Percentiles rank a stretch among this genome's conserved stretches.
Evolutionary conservation across 78 protist species (phyloP).

Genomic region (Monocercomonoides exilis): DNA sequence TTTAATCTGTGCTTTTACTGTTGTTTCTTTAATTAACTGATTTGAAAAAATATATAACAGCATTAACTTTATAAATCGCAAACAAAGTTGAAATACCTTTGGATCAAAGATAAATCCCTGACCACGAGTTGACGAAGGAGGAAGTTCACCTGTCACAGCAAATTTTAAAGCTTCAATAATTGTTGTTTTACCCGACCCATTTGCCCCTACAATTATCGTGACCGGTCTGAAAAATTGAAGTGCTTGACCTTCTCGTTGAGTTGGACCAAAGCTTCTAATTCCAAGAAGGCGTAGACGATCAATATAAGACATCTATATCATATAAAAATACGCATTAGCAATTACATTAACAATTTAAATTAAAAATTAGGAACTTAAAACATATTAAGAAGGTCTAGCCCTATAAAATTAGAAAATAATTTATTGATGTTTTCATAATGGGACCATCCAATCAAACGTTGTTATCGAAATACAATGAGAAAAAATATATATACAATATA

Average conservation of each 20-base stretch:
- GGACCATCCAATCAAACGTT: too few relatives aligned
- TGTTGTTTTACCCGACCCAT: conserved; percentile 97
- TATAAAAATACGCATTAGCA: not conserved
- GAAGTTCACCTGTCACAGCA: conserved; percentile 83
- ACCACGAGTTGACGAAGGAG: conserved; percentile 73
- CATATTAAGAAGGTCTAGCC: too few relatives aligned
- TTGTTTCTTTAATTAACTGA: conserved; percentile 48
- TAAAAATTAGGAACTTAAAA: too few relatives aligned
- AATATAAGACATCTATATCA: not conserved
- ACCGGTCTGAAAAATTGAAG: conserved; percentile 72
- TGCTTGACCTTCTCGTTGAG: not conserved
- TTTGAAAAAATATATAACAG: not conserved
- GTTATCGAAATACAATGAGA: too few relatives aligned
- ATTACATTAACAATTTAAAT: too few relatives aligned
- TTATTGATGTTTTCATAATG: too few relatives aligned
- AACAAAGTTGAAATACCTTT: not conserved
- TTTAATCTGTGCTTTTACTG: conserved; percentile 79
- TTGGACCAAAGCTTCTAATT: not conserved
- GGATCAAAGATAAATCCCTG: conserved; percentile 82
- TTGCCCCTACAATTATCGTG: conserved; percentile 87
- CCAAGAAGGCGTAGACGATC: not conserved
- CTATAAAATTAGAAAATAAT: too few relatives aligned
- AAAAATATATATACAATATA: too few relatives aligned
- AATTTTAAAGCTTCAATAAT: conserved; percentile 84
- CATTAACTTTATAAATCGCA: not conserved